These are phyloP conservation scores for Pythium guiyangense DNA, from an alignment of 352 stramenopile genomes.

Conservation along the genomic window DNA sequence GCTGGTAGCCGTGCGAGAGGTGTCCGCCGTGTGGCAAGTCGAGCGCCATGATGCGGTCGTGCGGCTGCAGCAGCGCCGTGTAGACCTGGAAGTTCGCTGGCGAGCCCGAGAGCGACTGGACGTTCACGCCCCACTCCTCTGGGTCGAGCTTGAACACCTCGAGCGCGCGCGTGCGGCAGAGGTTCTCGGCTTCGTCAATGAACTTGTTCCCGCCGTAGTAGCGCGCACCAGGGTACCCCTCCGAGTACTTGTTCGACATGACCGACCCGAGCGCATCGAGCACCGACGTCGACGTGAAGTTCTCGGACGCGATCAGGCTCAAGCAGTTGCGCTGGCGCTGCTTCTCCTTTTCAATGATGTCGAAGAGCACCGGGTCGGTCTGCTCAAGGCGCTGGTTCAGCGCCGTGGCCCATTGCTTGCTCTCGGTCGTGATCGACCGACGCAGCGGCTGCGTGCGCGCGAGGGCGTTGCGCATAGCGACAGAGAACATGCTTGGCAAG, in stretches of 20 bases:
- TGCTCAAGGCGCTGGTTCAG: slow-evolving; percentile 89
- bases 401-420: slow-evolving; percentile 59
- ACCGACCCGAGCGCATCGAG: slow-evolving; percentile 97
- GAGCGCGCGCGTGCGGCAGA: slow-evolving; percentile 97
- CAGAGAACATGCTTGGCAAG: slow-evolving; percentile 17
- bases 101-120: slow-evolving; percentile 97
- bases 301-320: slow-evolving; percentile 99
- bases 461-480: slow-evolving; percentile 14
- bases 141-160: slow-evolving; percentile 96
- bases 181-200: slow-evolving; percentile 97
- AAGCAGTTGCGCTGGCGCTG: slow-evolving; percentile 96
- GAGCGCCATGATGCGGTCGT: slow-evolving; percentile 98
- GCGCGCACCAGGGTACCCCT: slow-evolving; percentile 93
- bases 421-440: slow-evolving; percentile 54
- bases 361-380: slow-evolving; percentile 90
- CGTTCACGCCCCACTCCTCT: slow-evolving; percentile 95
- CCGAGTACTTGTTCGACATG: slow-evolving; percentile 99
- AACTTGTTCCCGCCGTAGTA: slow-evolving; percentile 99
- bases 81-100: slow-evolving; percentile 99
- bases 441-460: slow-evolving; percentile 15
- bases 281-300: slow-evolving; percentile 98
- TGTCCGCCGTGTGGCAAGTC: slow-evolving; percentile 98
- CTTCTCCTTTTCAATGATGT: slow-evolving; percentile 98
- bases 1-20: slow-evolving; percentile 98
- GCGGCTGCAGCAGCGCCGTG: slow-evolving; percentile 96